Evolutionary conservation across 78 protist species (phyloP).

Genomic region (Mantamonas sphyraenae): DNA sequence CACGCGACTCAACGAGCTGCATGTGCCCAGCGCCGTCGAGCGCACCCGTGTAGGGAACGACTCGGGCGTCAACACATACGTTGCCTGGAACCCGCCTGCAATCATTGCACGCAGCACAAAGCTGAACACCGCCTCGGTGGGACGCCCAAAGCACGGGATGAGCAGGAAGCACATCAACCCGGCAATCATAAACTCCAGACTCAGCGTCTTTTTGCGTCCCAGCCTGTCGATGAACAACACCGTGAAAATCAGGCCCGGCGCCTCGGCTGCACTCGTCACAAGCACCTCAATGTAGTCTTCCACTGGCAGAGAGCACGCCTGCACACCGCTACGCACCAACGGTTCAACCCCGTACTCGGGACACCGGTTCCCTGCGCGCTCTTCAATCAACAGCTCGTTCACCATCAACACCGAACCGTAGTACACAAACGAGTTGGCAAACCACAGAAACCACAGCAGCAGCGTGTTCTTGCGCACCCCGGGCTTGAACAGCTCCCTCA

Average conservation of each 20-base stretch:
- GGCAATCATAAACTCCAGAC: background rate
- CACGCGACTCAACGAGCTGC: constrained; percentile 1
- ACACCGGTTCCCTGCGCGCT: too few relatives aligned
- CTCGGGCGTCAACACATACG: constrained; percentile 10
- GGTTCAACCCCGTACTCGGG: background rate
- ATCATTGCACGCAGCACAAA: background rate
- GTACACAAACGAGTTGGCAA: constrained; percentile 12
- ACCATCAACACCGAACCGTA: constrained; percentile 8
- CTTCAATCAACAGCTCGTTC: background rate
- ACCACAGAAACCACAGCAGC: constrained; percentile 24
- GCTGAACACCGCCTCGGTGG: background rate
- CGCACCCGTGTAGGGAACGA: constrained; percentile 10
- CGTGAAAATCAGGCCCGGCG: constrained; percentile 8
- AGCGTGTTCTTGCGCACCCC: background rate
- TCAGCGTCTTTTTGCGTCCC: constrained; percentile 5
- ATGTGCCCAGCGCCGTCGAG: constrained; percentile 14
- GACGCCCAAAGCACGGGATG: too few relatives aligned
- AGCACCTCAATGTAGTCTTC: background rate
- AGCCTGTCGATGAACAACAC: background rate
- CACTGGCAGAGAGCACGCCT: background rate
- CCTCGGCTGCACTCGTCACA: constrained; percentile 3
- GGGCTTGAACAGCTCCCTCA: background rate
- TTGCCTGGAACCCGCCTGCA: background rate
- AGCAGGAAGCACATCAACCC: background rate
- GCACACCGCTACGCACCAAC: background rate